A percentile compares a stretch with the other conserved stretches of the same genome.
Conservation (phyloP, 2,329 filamentous ascomycete genomes). For the Incumbomyces delicatus region DNA sequence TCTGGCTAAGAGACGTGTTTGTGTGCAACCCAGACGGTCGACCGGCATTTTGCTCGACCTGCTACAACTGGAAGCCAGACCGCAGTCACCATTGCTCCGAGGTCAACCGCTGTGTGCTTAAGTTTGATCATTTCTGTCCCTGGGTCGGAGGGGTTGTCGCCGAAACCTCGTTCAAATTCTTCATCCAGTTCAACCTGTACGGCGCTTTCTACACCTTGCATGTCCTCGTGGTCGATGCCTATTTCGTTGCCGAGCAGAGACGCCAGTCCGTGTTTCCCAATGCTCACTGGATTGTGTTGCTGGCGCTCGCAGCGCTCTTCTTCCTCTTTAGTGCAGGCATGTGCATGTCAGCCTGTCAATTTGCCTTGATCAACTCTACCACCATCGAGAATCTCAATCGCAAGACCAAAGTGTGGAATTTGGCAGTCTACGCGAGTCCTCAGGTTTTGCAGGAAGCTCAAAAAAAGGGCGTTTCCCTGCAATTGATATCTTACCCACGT, state of each 20-base stretch:
- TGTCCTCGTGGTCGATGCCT: slow-evolving; percentile 52
- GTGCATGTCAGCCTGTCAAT: slow-evolving; percentile 60
- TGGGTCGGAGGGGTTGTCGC: slow-evolving; percentile 91
- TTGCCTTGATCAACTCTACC: slow-evolving; percentile 64
- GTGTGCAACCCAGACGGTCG: slow-evolving; percentile 72
- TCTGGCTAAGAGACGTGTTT: slow-evolving; percentile 61
- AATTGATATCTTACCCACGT: slow-evolving; percentile 33
- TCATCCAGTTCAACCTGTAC: slow-evolving; percentile 77
- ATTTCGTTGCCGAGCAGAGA: slow-evolving; percentile 50
- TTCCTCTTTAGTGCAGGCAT: slow-evolving; percentile 72
- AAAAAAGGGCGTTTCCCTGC: slow-evolving; percentile 25
- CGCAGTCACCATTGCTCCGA: slow-evolving; percentile 79
- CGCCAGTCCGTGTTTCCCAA: slow-evolving; percentile 32
- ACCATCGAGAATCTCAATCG: slow-evolving; percentile 69
- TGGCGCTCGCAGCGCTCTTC: slow-evolving; percentile 63
- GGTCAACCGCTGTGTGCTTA: slow-evolving; percentile 67
- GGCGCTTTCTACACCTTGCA: slow-evolving; percentile 57
- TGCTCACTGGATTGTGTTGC: slow-evolving; percentile 53
- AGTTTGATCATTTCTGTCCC: slow-evolving; percentile 94
- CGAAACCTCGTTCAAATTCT: slow-evolving; percentile 83
- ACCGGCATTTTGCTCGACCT: slow-evolving; percentile 79
- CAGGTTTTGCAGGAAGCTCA: slow-evolving; percentile 26
- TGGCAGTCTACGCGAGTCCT: slow-evolving; percentile 63
- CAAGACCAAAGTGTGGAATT: slow-evolving; percentile 53
- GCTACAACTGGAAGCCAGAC: slow-evolving; percentile 80